Evolutionary conservation across 768 basidiomycete genomes (phyloP), one percentile per base, ranked within the genome.

Genomic region (Trametes cingulata): DNA sequence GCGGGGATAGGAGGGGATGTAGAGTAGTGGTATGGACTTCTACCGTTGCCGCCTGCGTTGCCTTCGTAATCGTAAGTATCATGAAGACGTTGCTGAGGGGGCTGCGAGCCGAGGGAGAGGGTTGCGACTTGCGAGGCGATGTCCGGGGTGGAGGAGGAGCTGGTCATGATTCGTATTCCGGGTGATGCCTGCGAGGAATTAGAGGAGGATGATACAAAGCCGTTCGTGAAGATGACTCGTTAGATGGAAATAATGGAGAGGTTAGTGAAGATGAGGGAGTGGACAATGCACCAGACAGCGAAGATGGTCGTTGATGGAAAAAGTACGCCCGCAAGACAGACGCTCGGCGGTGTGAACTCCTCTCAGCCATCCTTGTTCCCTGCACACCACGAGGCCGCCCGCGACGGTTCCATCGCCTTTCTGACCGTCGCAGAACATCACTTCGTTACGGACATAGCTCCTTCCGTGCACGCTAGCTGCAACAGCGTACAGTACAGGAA

Each of bases 1-100:
- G 74, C 81, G 69, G 75, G 82, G 77, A 80, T 84, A 80, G 74
- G 78, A 67, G 73, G 83, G 72, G 85, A 81, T 39, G 91, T 86
- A 43, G 82, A 76, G 74, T 86, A 92, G 72, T 87, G 88, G 77
- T 86, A 91, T 67, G 78, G 85, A 64, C 79, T 75, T 75, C 88
- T 84, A 65, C 67, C 70, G 56, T 76, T 78, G 74, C 69, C 75
- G 65, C 75, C 68, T 70, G 68, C 75, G 74, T 76, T 77, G 75
- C 80, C 83, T 72, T 93, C 90, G 78, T 87, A 91, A 80, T 91
- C 88, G 77, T 90, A 90, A 87, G 79, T 76, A 74, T 93, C 90
- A 79, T 92, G 84, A 81, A 88, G 84, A 83, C 88, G 89, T 87
- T 84, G 88, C 76, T 84, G 86, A 63, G 83, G 78, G 63, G 78